Percentiles rank a stretch among this genome's conserved stretches.
These are phyloP conservation scores for Elsinoe perseae DNA, from an alignment of 2,329 filamentous ascomycete genomes.

Conservation along the genomic window DNA sequence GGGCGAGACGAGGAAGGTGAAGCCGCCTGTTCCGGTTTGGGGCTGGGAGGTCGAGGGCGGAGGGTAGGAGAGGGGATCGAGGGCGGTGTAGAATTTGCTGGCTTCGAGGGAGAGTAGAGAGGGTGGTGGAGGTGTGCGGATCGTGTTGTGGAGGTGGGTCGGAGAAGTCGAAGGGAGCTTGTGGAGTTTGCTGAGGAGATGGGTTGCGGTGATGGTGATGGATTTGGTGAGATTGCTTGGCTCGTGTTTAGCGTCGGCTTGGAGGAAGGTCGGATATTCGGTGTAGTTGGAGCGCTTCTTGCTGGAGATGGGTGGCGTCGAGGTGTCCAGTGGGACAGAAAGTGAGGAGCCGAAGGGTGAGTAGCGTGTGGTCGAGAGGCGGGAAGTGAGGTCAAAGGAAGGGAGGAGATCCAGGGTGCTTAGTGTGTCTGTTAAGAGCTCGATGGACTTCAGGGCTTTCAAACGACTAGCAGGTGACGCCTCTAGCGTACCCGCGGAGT, in stretches of 20 bases:
- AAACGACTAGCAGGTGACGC: neutral
- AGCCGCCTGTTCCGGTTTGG: conserved; percentile 20
- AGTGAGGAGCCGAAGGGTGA: conserved; percentile 12
- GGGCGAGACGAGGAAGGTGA: conserved; percentile 16
- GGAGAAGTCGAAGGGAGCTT: conserved; percentile 22
- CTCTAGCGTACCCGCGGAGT: neutral
- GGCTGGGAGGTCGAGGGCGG: conserved; percentile 28
- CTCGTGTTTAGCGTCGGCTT: conserved; percentile 43
- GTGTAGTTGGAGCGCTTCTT: conserved; percentile 50
- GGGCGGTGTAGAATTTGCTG: conserved; percentile 39
- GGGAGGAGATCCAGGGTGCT: conserved; percentile 57
- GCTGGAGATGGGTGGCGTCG: conserved; percentile 50
- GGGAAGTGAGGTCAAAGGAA: conserved; percentile 4
- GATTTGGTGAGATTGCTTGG: conserved; percentile 35
- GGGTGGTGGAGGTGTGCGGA: conserved; percentile 18
- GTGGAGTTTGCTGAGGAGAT: conserved; percentile 20
- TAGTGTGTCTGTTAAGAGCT: conserved; percentile 50
- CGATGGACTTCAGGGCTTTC: conserved; percentile 44
- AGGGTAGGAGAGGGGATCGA: conserved; percentile 45
- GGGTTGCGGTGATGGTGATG: conserved; percentile 27
- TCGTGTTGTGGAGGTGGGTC: conserved; percentile 14
- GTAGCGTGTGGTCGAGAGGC: neutral
- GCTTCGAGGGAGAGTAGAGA: conserved; percentile 31
- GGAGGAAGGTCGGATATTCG: conserved; percentile 46
- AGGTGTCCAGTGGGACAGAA: conserved; percentile 50